Base-by-base conservation (phyloP, 768 basidiomycete genomes). In the Agaricus sinodeliciosus region DNA sequence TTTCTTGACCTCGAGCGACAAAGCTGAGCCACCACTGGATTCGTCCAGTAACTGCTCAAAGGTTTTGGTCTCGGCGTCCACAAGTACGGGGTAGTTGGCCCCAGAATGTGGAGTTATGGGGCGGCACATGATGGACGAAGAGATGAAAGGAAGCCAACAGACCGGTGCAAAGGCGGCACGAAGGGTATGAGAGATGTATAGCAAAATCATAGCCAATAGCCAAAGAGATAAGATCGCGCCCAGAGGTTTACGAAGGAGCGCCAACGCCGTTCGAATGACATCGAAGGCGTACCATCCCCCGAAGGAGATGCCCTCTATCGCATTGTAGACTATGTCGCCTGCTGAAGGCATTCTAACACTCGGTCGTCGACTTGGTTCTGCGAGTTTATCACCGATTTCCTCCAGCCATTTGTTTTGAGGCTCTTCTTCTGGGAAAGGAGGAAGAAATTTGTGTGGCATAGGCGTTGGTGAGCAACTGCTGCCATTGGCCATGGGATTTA, bases 1-100 rank as follows among this genome's bases (percentile, higher is more conserved):
- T 63, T 82, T 84, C 67, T 87, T 81, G 57, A 91, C 77, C 51
- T 87, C 79, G 41, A 87, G 62, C 4, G 85, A 79, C 35, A 91
- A 63, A 4, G 72, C 73, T 0, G 83, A 79, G 0, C 80, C 77
- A 2, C 83, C 81, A 0, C 76, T 72, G 0, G 82, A 72, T 43
- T 81, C 79, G 44, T 79, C 80, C 22, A 85, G 63, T 15, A 90
- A 66, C 57, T 85, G 72, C 49, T 81, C 84, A 51, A 90, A 81
- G 1, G 77, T 77, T 40, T 76, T 69, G 54, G 75, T 77, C 55
- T 90, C 84, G 3, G 81, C 71, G 12, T 82, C 72, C 31, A 82
- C 68, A 13, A 90, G 72, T 40, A 67, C 68, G 0, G 82, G 79
- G 63, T 81, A 90, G 63, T 88, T 80, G 0, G 82, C 79, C 49